Evolutionary conservation across 768 basidiomycete species (phyloP).

Genomic region (Podaxis pistillaris): DNA sequence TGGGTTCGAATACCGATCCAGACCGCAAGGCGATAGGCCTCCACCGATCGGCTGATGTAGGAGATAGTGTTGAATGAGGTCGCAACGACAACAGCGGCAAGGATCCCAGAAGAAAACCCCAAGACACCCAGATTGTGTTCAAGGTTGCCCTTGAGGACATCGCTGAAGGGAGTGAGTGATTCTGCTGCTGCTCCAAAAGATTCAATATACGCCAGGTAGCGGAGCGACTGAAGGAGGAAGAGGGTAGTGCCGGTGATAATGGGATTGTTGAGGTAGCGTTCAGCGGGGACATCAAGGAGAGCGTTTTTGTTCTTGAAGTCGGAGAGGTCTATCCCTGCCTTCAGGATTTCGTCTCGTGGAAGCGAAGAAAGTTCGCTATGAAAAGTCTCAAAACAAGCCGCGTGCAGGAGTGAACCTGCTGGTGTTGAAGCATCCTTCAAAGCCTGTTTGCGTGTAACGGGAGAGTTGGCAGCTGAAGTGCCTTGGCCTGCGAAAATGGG

Average conservation of each 20-base stretch:
- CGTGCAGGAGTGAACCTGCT: slow-evolving; percentile 40
- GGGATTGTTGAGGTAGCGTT: slow-evolving; percentile 40
- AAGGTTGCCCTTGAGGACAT: slow-evolving; percentile 31
- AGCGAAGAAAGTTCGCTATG: slow-evolving; percentile 43
- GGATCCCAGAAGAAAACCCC: slow-evolving; percentile 58
- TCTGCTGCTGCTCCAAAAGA: slow-evolving; percentile 1
- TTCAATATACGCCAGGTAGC: slow-evolving; percentile 44
- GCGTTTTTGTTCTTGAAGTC: slow-evolving; percentile 39
- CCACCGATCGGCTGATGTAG: slow-evolving; percentile 44
- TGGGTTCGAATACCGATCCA: slow-evolving; percentile 52
- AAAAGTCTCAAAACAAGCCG: slow-evolving; percentile 46
- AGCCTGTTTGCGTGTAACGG: slow-evolving; percentile 36
- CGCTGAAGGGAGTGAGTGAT: slow-evolving; percentile 23
- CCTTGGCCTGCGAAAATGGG: slow-evolving; percentile 59
- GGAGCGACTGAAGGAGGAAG: slow-evolving; percentile 47
- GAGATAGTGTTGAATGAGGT: slow-evolving; percentile 38
- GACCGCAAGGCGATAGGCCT: slow-evolving; percentile 49
- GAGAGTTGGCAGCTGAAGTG: slow-evolving; percentile 29
- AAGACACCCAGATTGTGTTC: slow-evolving; percentile 37
- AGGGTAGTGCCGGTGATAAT: slow-evolving; percentile 44
- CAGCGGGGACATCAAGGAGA: slow-evolving; percentile 34
- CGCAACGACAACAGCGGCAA: slow-evolving; percentile 52
- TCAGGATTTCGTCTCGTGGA: slow-evolving; percentile 29
- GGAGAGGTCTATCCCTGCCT: slow-evolving; percentile 31
- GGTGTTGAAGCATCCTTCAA: slow-evolving; percentile 40